These are phyloP conservation scores for Aspergillus phoenicis DNA, from an alignment of 2,329 filamentous ascomycete genomes.

Conservation along the genomic window DNA sequence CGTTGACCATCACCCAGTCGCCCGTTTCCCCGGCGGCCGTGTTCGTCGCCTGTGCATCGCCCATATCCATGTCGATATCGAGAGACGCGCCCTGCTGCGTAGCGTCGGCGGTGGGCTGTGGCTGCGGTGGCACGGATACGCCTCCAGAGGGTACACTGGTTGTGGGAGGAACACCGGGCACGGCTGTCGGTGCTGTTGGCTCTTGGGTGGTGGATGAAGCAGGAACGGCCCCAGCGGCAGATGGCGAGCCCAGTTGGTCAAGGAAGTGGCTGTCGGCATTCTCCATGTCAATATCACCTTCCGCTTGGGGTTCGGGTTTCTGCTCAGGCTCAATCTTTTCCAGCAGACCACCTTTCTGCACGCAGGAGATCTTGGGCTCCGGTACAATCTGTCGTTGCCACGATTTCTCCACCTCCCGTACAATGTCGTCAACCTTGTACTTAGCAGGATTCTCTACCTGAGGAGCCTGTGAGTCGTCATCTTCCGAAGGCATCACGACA, in stretches of 20 bases:
- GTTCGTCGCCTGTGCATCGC: conserved; percentile 42
- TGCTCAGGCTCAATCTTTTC: conserved; percentile 51
- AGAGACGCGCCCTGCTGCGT: conserved; percentile 17
- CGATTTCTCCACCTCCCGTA: conserved; percentile 71
- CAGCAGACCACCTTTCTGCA: conserved; percentile 76
- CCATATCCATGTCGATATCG: conserved; percentile 58
- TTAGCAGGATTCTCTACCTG: conserved; percentile 47
- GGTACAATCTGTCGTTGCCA: conserved; percentile 68
- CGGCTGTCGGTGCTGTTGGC: conserved; percentile 44
- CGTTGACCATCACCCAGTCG: conserved; percentile 76
- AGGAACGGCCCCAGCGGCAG: conserved; percentile 13
- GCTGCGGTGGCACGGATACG: background rate
- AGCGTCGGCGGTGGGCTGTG: conserved; percentile 23
- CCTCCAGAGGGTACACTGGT: conserved; percentile 7
- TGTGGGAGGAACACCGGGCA: background rate
- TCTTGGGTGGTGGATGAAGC: conserved; percentile 52
- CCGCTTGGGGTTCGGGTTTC: conserved; percentile 21
- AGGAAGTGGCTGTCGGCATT: conserved; percentile 34
- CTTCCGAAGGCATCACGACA: conserved; percentile 36
- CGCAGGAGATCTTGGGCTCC: conserved; percentile 66
- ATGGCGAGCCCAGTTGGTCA: conserved; percentile 38
- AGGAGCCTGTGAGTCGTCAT: conserved; percentile 39
- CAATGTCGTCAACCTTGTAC: conserved; percentile 67
- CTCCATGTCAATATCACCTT: conserved; percentile 40
- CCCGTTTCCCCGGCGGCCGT: conserved; percentile 54